These are phyloP conservation scores for Cutaneotrichosporon sp. DNA, from an alignment of 1,284 basidiomycete species.

Conservation along the genomic window DNA sequence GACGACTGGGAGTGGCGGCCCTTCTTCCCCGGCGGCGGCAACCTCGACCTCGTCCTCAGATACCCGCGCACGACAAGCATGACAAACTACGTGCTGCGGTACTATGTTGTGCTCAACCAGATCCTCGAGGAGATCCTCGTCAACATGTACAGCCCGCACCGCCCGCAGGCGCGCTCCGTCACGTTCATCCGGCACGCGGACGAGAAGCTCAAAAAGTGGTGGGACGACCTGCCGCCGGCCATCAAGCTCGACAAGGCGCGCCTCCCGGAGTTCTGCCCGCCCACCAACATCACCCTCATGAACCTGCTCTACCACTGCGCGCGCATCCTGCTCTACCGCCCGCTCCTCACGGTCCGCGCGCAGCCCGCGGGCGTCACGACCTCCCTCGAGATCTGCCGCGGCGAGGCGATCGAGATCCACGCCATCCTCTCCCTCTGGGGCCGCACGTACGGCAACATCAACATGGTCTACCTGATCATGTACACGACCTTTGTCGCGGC, in stretches of 20 bases:
- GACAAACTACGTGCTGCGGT: slow-evolving; percentile 19
- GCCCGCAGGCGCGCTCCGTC: slow-evolving; percentile 27
- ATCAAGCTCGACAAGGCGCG: slow-evolving; percentile 15
- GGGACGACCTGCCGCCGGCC: slow-evolving; percentile 12
- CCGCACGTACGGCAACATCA: slow-evolving; percentile 30
- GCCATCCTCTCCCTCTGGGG: slow-evolving; percentile 28
- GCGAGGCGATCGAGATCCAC: slow-evolving; percentile 28
- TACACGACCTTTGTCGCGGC: slow-evolving; percentile 31
- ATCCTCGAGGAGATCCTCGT: slow-evolving; percentile 33
- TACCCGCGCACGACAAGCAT: slow-evolving; percentile 19
- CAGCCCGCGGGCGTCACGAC: slow-evolving; percentile 24
- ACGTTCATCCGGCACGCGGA: slow-evolving; percentile 25
- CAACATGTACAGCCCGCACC: slow-evolving; percentile 32
- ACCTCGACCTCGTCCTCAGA: slow-evolving; percentile 18
- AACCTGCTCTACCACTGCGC: slow-evolving; percentile 28
- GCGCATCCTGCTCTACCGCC: slow-evolving; percentile 30
- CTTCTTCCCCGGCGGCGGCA: slow-evolving; percentile 17
- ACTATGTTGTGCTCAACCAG: slow-evolving; percentile 25
- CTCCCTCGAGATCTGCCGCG: slow-evolving; percentile 28
- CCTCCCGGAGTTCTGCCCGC: slow-evolving; percentile 26
- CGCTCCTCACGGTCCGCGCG: slow-evolving; percentile 25
- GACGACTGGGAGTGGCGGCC: slow-evolving; percentile 25
- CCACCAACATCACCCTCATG: slow-evolving; percentile 24
- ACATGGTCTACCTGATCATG: slow-evolving; percentile 33
- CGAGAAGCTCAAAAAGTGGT: slow-evolving; percentile 18